Percentiles rank a stretch among this genome's conserved stretches.
Evolutionary conservation across 345 rosid species (phyloP).

Genomic region (Syzygium aromaticum): DNA sequence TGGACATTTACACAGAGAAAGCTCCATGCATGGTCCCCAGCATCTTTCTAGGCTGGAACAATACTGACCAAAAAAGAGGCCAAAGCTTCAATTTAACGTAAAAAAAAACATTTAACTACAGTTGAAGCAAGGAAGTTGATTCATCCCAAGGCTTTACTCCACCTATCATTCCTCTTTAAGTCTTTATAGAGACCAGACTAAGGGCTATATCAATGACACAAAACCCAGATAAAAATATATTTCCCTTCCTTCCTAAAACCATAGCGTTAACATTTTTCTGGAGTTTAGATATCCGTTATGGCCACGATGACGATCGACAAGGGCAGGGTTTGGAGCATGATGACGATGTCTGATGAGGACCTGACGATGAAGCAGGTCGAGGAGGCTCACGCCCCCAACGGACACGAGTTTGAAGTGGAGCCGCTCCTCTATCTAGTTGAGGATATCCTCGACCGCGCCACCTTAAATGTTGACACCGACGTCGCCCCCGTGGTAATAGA

Average conservation of each 20-base stretch:
- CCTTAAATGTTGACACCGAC: constrained; percentile 16
- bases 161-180: neutral
- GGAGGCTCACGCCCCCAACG: constrained; percentile 50
- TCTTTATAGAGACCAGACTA: neutral
- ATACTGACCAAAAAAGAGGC: neutral
- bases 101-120: constrained; percentile 19
- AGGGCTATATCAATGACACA: neutral
- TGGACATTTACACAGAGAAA: neutral
- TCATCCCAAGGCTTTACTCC: constrained; percentile 6
- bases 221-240: neutral
- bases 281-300: neutral
- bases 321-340: constrained; percentile 17
- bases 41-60: neutral
- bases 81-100: neutral
- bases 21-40: neutral
- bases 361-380: constrained; percentile 45
- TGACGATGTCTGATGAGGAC: constrained; percentile 36
- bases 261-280: neutral
- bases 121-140: constrained; percentile 76
- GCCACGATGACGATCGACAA: neutral
- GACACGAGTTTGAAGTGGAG: constrained; percentile 35
- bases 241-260: neutral
- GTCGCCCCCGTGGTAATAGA: constrained; percentile 16
- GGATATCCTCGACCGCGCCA: constrained; percentile 48
- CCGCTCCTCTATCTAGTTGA: constrained; percentile 47